A percentile compares a stretch with the other conserved stretches of the same genome.
Conservation (phyloP, 148 eudicot genomes). For the Rhododendron ferrugineum region DNA sequence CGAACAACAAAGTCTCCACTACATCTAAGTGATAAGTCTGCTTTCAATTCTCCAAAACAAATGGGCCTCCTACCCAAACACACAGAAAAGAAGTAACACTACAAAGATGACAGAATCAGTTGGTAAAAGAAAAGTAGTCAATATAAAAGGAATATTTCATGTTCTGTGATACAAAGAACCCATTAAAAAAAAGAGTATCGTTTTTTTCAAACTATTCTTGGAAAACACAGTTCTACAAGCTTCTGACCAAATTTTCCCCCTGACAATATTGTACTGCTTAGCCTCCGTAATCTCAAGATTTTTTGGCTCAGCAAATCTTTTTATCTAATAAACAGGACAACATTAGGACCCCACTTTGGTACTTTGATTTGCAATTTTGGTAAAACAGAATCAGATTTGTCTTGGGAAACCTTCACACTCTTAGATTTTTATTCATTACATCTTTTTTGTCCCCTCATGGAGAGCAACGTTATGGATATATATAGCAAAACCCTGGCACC, state of each 20-base stretch:
- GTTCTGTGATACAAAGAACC: neutral
- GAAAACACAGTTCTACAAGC: neutral
- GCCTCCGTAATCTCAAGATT: neutral
- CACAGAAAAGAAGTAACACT: neutral
- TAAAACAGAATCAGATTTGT: neutral
- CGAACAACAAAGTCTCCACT: neutral
- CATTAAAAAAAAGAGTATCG: neutral
- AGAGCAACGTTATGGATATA: neutral
- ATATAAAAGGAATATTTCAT: neutral
- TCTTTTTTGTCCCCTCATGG: neutral
- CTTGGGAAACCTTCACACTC: neutral
- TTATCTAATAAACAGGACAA: neutral
- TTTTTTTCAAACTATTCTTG: neutral
- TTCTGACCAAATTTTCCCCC: neutral
- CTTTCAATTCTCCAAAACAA: conserved; percentile 5
- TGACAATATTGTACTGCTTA: neutral
- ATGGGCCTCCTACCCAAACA: neutral
- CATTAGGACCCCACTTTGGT: neutral
- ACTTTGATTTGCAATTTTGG: neutral
- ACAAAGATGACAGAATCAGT: neutral
- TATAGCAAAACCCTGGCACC: neutral
- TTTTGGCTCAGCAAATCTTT: neutral
- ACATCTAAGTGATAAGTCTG: neutral
- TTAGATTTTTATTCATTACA: neutral
- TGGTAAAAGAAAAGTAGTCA: neutral